phyloP scores from a whole-genome alignment of 2,329 filamentous ascomycete species.

The Plenodomus biglobosus region DNA sequence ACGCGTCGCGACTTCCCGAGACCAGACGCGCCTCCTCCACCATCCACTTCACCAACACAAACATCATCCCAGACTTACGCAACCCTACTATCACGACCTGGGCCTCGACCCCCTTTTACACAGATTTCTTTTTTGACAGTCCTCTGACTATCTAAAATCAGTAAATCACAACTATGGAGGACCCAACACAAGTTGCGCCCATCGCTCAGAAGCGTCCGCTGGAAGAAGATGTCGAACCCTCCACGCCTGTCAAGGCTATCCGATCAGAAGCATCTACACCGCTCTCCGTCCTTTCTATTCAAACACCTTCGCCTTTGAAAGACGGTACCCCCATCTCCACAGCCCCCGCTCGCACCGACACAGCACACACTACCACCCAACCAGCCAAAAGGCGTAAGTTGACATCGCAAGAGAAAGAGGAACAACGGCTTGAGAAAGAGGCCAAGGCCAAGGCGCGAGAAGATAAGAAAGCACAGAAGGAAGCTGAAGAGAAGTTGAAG shows the following conservation, averaged over 20 bases:
- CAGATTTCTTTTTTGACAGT: slow-evolving; percentile 1
- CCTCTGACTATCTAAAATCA: not conserved
- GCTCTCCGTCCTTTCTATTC: slow-evolving; percentile 34
- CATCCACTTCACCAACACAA: slow-evolving; percentile 12
- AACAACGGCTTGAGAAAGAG: slow-evolving; percentile 43
- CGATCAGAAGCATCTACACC: slow-evolving; percentile 35
- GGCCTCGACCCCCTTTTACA: not conserved
- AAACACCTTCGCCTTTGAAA: slow-evolving; percentile 37
- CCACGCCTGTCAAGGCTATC: slow-evolving; percentile 32
- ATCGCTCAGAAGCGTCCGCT: slow-evolving; percentile 37
- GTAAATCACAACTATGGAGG: slow-evolving; percentile 29
- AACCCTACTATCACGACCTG: not conserved
- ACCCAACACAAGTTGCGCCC: slow-evolving; percentile 20
- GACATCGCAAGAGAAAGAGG: slow-evolving; percentile 48
- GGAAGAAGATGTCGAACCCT: slow-evolving; percentile 32
- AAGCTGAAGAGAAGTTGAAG: slow-evolving; percentile 40
- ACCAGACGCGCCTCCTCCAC: slow-evolving; percentile 26
- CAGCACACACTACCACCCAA: slow-evolving; percentile 21
- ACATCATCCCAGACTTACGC: slow-evolving; percentile 7
- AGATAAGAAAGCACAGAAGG: slow-evolving; percentile 40
- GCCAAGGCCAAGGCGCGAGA: slow-evolving; percentile 41
- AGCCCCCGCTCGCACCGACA: slow-evolving; percentile 17
- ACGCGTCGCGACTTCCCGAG: slow-evolving; percentile 30
- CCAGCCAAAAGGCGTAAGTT: slow-evolving; percentile 49
- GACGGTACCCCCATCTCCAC: slow-evolving; percentile 11